Evolutionary conservation across 805 yeast species (phyloP).

Genomic region (Tetrapisispora pingtungensis): DNA sequence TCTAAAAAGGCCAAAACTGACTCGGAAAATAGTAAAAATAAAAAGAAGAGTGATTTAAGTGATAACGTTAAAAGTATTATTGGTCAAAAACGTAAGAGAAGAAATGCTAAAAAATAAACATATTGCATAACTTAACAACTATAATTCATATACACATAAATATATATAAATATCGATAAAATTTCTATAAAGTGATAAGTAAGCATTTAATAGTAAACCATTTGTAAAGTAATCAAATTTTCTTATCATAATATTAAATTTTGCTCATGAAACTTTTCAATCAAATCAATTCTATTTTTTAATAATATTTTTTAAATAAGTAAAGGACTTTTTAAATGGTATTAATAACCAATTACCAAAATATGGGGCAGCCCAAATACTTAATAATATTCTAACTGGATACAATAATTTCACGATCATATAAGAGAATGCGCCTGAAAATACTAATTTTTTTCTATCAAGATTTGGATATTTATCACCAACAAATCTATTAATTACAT

Average conservation of each 20-base stretch:
- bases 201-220: background rate
- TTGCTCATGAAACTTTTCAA: too few species aligned
- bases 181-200: background rate
- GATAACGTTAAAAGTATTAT: slow-evolving; percentile 54
- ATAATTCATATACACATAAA: background rate
- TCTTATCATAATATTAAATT: too few species aligned
- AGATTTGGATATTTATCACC: slow-evolving; percentile 25
- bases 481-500: slow-evolving; percentile 45
- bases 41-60: slow-evolving; percentile 32
- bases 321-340: background rate
- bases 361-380: slow-evolving; percentile 30
- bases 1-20: slow-evolving; percentile 19
- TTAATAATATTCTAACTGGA: slow-evolving; percentile 24
- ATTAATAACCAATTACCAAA: slow-evolving; percentile 11
- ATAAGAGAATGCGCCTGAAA: slow-evolving; percentile 71
- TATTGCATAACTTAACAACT: background rate
- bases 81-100: slow-evolving; percentile 58
- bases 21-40: slow-evolving; percentile 11
- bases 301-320: background rate
- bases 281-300: background rate
- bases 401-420: slow-evolving; percentile 48
- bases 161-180: background rate
- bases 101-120: slow-evolving; percentile 35
- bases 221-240: background rate
- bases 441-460: slow-evolving; percentile 44